Percentiles rank a stretch among this genome's conserved stretches.
phyloP scores from a whole-genome alignment of 2,329 filamentous ascomycete genomes.

The Dryadomyces sulphureus region DNA sequence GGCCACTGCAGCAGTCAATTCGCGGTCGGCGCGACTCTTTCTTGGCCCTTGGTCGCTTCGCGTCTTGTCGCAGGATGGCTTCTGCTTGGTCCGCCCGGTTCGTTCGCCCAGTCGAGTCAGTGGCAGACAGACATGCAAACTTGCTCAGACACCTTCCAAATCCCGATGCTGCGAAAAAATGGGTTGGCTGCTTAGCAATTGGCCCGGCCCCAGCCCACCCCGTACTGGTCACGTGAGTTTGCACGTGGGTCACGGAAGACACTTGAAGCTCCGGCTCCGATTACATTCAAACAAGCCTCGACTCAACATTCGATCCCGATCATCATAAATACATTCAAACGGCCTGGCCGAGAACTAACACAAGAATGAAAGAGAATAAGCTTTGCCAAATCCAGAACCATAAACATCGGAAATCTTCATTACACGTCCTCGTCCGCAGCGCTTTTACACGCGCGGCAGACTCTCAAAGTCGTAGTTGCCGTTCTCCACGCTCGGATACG shows the following conservation, averaged over 20 bases:
- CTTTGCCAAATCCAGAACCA: too few relatives aligned
- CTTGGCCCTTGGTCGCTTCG: neutral
- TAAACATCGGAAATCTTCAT: too few relatives aligned
- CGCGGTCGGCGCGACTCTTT: neutral
- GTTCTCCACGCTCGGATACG: slow-evolving; percentile 50
- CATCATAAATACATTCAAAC: too few relatives aligned
- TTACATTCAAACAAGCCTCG: too few relatives aligned
- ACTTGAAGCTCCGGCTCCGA: too few relatives aligned
- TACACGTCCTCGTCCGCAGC: too few relatives aligned
- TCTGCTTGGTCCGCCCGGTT: neutral
- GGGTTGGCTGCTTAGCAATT: slow-evolving; percentile 2
- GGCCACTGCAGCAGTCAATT: neutral
- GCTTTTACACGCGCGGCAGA: neutral
- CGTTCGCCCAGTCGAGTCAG: neutral
- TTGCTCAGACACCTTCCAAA: neutral
- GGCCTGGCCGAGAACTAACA: too few relatives aligned
- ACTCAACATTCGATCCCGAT: too few relatives aligned
- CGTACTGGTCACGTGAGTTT: neutral
- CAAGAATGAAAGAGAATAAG: too few relatives aligned
- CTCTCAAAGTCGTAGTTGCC: slow-evolving; percentile 29
- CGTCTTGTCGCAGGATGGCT: neutral
- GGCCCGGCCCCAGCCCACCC: neutral
- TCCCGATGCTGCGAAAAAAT: neutral
- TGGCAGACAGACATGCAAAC: neutral
- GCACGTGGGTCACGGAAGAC: too few relatives aligned